phyloP scores from a whole-genome alignment of 106 monocot genomes.

The Agapanthus africanus region DNA sequence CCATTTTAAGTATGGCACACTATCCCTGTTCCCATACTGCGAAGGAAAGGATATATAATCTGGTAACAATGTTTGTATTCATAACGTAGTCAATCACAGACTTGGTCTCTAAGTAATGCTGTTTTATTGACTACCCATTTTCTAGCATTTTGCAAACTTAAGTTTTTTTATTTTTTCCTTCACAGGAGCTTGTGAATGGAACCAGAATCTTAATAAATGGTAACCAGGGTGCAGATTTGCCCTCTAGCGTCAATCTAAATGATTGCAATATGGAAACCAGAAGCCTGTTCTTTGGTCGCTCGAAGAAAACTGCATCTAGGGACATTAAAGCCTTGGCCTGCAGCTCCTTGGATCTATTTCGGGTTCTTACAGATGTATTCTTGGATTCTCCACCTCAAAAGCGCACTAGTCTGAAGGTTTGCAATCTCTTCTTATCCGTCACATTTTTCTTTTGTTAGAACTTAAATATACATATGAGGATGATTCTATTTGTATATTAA shows the following conservation, averaged over 20 bases:
- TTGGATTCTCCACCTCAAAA: slow-evolving; percentile 56
- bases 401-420: slow-evolving; percentile 56
- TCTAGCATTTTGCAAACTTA: neutral
- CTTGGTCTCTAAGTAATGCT: too few relatives aligned
- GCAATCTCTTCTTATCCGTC: neutral
- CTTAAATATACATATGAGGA: too few relatives aligned
- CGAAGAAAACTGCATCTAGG: slow-evolving; percentile 45
- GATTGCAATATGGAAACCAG: slow-evolving; percentile 6
- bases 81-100: neutral
- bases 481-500: too few relatives aligned
- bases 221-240: slow-evolving; percentile 15
- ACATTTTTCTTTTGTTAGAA: too few relatives aligned
- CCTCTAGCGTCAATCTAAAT: slow-evolving; percentile 11
- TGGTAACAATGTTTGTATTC: neutral
- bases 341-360: slow-evolving; percentile 52
- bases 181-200: slow-evolving; percentile 63
- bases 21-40: too few relatives aligned
- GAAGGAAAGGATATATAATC: neutral
- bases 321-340: slow-evolving; percentile 52
- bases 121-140: too few relatives aligned
- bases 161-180: slow-evolving; percentile 4
- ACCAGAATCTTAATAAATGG: slow-evolving; percentile 28
- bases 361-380: slow-evolving; percentile 45
- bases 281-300: slow-evolving; percentile 17
- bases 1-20: neutral